These are phyloP conservation scores for Dissophora globulifera DNA, from an alignment of 192 early-diverging fungal genomes.

Conservation along the genomic window DNA sequence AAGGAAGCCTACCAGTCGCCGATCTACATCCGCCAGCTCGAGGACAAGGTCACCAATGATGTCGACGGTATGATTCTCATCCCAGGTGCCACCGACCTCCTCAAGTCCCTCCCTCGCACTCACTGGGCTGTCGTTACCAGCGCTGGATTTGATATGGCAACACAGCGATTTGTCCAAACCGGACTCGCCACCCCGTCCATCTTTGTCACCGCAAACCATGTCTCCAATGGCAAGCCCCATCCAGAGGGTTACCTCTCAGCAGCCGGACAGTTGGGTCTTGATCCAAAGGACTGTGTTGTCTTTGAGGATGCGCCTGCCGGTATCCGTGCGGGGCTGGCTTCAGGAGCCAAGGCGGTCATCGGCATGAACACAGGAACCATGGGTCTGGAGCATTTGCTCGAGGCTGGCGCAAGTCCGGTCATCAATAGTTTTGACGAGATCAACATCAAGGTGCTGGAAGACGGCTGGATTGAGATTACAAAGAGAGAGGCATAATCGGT, in stretches of 20 bases:
- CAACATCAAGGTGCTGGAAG: slow-evolving; percentile 34
- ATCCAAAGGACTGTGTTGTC: slow-evolving; percentile 57
- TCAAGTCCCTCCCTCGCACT: slow-evolving; percentile 29
- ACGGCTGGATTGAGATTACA: slow-evolving; percentile 54
- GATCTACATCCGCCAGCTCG: slow-evolving; percentile 15
- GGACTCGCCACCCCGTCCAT: slow-evolving; percentile 42
- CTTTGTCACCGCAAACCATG: slow-evolving; percentile 39
- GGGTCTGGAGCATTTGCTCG: slow-evolving; percentile 49
- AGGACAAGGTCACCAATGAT: slow-evolving; percentile 29
- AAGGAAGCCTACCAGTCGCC: slow-evolving; percentile 22
- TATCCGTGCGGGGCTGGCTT: slow-evolving; percentile 51
- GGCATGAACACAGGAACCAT: slow-evolving; percentile 56
- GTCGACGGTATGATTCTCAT: slow-evolving; percentile 59
- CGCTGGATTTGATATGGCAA: slow-evolving; percentile 58
- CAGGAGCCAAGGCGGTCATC: slow-evolving; percentile 50
- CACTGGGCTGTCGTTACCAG: slow-evolving; percentile 58
- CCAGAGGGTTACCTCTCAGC: slow-evolving; percentile 57
- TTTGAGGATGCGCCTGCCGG: slow-evolving; percentile 66
- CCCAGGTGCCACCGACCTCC: slow-evolving; percentile 52
- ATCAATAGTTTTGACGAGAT: slow-evolving; percentile 55
- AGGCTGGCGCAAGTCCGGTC: slow-evolving; percentile 55
- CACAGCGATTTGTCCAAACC: slow-evolving; percentile 49
- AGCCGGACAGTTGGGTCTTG: slow-evolving; percentile 36
- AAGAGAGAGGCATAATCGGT: slow-evolving; percentile 1
- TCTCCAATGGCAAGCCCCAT: slow-evolving; percentile 52